Evolutionary conservation across 1,284 basidiomycete genomes (phyloP).

Genomic region (Pterulicium gracile): DNA sequence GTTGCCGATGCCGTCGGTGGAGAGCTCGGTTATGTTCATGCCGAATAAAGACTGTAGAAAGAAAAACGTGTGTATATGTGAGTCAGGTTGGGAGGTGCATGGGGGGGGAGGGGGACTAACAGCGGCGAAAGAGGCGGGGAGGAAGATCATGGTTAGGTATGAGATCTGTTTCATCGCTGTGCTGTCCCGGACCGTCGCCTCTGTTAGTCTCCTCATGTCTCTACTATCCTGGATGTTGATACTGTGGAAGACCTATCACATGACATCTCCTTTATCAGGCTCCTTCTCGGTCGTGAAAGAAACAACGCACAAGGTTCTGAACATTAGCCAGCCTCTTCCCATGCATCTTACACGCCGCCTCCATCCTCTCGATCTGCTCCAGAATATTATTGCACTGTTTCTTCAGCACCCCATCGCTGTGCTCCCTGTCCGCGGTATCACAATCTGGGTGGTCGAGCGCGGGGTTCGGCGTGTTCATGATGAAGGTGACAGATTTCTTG

Average conservation of each 20-base stretch:
- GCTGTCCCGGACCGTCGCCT: conserved; percentile 36
- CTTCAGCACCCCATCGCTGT: conserved; percentile 17
- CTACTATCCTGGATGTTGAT: conserved; percentile 39
- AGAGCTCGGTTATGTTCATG: conserved; percentile 36
- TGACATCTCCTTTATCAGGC: not conserved
- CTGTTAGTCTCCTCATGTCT: conserved; percentile 33
- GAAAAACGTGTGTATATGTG: conserved; percentile 1
- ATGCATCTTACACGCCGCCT: conserved; percentile 31
- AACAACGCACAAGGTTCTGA: conserved; percentile 34
- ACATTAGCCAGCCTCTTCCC: conserved; percentile 38
- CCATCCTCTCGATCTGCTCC: conserved; percentile 34
- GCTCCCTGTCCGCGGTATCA: not conserved
- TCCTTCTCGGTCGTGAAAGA: not conserved
- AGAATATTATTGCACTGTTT: conserved; percentile 33
- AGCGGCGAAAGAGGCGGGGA: conserved; percentile 41
- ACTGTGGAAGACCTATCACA: conserved; percentile 32
- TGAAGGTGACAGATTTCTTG: conserved; percentile 33
- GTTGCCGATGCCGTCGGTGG: conserved; percentile 17
- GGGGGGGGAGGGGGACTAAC: conserved; percentile 21
- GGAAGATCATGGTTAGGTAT: conserved; percentile 46
- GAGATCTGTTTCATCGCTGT: conserved; percentile 43
- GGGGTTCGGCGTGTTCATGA: conserved; percentile 33
- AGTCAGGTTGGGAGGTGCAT: too few relatives aligned
- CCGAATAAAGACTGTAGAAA: conserved; percentile 26
- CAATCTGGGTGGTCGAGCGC: conserved; percentile 17